Percentiles rank a stretch among this genome's conserved stretches.
These are phyloP conservation scores for Pogostemon cablin DNA, from an alignment of 257 asterid genomes.

Conservation along the genomic window DNA sequence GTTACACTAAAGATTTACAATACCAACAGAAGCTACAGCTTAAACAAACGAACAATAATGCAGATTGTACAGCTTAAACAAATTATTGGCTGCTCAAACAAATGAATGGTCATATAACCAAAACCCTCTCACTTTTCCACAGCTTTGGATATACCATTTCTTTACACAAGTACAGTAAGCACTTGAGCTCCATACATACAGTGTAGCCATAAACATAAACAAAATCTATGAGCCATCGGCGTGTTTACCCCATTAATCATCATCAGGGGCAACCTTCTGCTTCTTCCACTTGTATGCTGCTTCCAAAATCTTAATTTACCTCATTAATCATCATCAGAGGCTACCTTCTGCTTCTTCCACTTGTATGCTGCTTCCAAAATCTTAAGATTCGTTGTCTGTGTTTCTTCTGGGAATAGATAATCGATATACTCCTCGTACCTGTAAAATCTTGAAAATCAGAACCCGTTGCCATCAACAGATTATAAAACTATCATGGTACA, in stretches of 20 bases:
- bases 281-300: conserved; percentile 97
- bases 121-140: too few relatives aligned
- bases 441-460: conserved; percentile 40
- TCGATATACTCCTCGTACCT: conserved; percentile 91
- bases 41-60: too few relatives aligned
- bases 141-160: too few relatives aligned
- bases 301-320: conserved; percentile 65
- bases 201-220: conserved; percentile 3
- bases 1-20: too few relatives aligned
- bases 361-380: conserved; percentile 88
- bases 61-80: too few relatives aligned
- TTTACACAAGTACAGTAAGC: too few relatives aligned
- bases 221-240: not conserved
- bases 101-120: too few relatives aligned
- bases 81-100: too few relatives aligned
- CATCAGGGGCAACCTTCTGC: conserved; percentile 55
- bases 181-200: not conserved
- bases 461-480: not conserved
- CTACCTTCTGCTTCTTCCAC: conserved; percentile 85
- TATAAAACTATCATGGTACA: not conserved
- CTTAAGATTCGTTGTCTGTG: conserved; percentile 68
- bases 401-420: conserved; percentile 91
- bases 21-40: too few relatives aligned
- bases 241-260: conserved; percentile 46
- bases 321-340: conserved; percentile 53